Base-by-base conservation (phyloP, 164 flowering plant species). In the Magnolia sinica region DNA sequence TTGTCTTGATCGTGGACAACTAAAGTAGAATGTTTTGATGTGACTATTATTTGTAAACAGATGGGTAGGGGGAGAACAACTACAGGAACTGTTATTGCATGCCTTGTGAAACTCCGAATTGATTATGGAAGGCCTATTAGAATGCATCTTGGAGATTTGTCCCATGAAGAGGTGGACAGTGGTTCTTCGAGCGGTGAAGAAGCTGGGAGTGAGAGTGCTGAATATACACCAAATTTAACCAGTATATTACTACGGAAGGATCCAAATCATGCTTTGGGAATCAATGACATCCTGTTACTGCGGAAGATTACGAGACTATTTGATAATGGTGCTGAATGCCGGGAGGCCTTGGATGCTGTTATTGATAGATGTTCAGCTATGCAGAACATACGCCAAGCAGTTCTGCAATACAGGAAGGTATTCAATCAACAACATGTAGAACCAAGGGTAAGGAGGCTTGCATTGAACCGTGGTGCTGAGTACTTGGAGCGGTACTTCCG, bases 21-120 rank as follows among this genome's bases (percentile, higher is more conserved):
- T 27, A 24, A 55, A 11, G 7, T 68, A 68, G 19, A 16, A 31
- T 31, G 45, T 29, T 10, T 70, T 45, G 10, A 37, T 70, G 31
- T 23, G 27, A 69, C 73, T 59, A 59, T 64, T 5, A 59, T 50
- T 72, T 50, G 3, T 64, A 59, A 18, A 59, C 85, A 95, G 98
- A 95, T 95, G 98, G 98, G 98, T 68, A 87, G 86, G 84, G 98
- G 98, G 75, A 87, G 98, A 83, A 95, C 98, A 67, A 95, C 98
- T 45, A 93, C 97, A 50, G 98, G 98, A 76, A 93, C 98, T 68
- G 98, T 95, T 50, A 95, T 95, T 77, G 98, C 98, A 64, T 93
- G 98, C 86, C 97, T 95, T 76, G 77, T 95, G 71, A 95, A 90
- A 82, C 91, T 91, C 61, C 85, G 98, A 70, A 89, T 92, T 31